Evolutionary conservation across 768 basidiomycete species (phyloP).

Genomic region (Podaxis sp.): DNA sequence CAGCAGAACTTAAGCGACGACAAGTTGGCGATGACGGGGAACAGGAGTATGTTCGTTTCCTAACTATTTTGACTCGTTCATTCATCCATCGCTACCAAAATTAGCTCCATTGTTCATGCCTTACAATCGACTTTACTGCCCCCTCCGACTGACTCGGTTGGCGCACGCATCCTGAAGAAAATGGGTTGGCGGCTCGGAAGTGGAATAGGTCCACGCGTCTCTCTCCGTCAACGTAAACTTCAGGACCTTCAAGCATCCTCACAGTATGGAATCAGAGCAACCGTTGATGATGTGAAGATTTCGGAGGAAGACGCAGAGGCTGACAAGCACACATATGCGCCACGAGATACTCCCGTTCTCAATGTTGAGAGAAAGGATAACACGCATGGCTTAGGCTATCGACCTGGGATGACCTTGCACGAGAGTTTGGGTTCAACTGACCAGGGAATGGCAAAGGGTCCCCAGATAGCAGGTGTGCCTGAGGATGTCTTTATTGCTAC

Average conservation of each 20-base stretch:
- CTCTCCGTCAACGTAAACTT: constrained; percentile 67
- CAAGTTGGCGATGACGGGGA: constrained; percentile 40
- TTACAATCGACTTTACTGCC: constrained; percentile 70
- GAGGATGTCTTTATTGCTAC: neutral
- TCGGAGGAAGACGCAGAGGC: constrained; percentile 77
- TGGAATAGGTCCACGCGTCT: constrained; percentile 89
- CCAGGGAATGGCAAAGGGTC: constrained; percentile 36
- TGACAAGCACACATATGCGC: constrained; percentile 82
- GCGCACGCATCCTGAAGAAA: constrained; percentile 84
- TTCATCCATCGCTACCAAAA: neutral
- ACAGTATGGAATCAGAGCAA: constrained; percentile 27
- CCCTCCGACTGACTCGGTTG: constrained; percentile 74
- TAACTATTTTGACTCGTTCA: neutral
- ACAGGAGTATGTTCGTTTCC: constrained; percentile 48
- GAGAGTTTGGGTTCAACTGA: constrained; percentile 50
- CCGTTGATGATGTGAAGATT: constrained; percentile 32
- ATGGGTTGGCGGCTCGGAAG: constrained; percentile 96
- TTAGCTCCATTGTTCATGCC: constrained; percentile 60
- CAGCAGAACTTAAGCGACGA: constrained; percentile 37
- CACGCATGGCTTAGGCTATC: constrained; percentile 79
- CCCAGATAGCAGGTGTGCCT: constrained; percentile 52
- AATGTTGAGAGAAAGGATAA: constrained; percentile 70
- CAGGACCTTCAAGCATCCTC: constrained; percentile 59
- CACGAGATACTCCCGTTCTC: constrained; percentile 70
- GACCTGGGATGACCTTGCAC: constrained; percentile 57